Evolutionary conservation across 2,329 filamentous ascomycete genomes (phyloP), one percentile per base, ranked within the genome.

Genomic region (Venturia pyrina): DNA sequence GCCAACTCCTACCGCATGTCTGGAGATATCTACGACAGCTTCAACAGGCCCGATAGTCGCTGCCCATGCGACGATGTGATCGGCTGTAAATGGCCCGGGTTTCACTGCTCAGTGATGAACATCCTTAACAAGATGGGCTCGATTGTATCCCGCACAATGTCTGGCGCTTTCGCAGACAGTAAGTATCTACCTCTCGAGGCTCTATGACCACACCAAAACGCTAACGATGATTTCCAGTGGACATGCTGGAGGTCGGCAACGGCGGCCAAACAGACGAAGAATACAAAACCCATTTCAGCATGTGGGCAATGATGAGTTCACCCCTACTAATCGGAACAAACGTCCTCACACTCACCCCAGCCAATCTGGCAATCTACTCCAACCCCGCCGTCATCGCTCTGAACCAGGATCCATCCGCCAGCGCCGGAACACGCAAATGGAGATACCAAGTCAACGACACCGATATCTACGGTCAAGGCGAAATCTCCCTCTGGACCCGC

Each of bases 401-500:
- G 66, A 80, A 76, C 66, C 80, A 83, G 67, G 80, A 83, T 67
- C 75, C 79, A 0, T 70, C 72, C 17, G 78, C 78, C 5, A 74
- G 70, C 37, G 75, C 76, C 8, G 80, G 78, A 3, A 70, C 75
- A 24, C 76, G 81, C 11, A 75, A 76, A 44, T 82, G 80, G 77
- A 75, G 78, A 63, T 77, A 79, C 69, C 71, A 75, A 48, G 75
- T 79, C 13, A 69, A 75, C 24, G 76, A 78, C 62, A 72, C 72
- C 5, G 78, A 80, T 66, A 72, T 75, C 43, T 77, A 76, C 68
- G 79, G 79, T 59, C 69, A 77, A 28, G 78, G 79, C 46, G 78
- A 81, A 62, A 78, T 81, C 53, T 78, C 81, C 62, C 73, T 85
- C 64, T 85, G 80, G 81, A 78, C 77, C 5, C 81, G 82, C 19